Base-by-base conservation (phyloP, 2,329 filamentous ascomycete genomes). In the Albophoma yamanashiensis region DNA sequence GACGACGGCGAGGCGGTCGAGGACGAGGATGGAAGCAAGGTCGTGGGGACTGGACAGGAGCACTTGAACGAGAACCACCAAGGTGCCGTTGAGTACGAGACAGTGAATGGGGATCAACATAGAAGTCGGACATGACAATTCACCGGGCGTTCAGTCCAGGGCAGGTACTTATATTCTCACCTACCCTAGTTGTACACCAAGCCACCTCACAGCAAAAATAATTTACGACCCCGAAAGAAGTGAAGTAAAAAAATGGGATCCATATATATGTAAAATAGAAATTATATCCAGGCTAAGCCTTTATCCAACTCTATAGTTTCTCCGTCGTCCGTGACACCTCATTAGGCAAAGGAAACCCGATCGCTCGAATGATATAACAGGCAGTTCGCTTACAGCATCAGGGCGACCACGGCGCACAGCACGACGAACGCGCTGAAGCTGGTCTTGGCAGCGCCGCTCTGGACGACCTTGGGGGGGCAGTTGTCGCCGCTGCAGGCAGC, bases 341-440 rank as follows among this genome's bases (percentile, higher is more conserved):
- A 15, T 22, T 55, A 38, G 20, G 36, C 11, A 55, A 25, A 38
- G 20, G 20, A 43, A 55, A 55, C 11, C 9, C 20, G 1, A 22
- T 38, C 31, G 50, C 20, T 36, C 50, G 50, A n/a, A 22, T 6
- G 11, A 20, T 36, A 53, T 36, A 12, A 14, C 27, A 34, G 15
- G 27, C 50, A 27, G 42, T 36, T 39, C 20, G 14, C 42, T 56
- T 64, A 65, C 62, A 67, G 61, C 59, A 68, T 58, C 62, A 69
- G 55, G 55, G 61, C 64, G 15, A 57, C 60, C 38, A 63, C 55
- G 50, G 59, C 63, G 47, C 63, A 63, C 53, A 67, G 57, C 31
- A 65, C 59, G 39, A 61, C 64, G 58, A 67, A 36, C 42, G 62
- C 58, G 61, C 65, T 66, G 59, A 63, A 56, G 56, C 66, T 59